A percentile compares a stretch with the other conserved stretches of the same genome.
Conservation (phyloP, 768 basidiomycete species). For the Xerocomus potaroensis region DNA sequence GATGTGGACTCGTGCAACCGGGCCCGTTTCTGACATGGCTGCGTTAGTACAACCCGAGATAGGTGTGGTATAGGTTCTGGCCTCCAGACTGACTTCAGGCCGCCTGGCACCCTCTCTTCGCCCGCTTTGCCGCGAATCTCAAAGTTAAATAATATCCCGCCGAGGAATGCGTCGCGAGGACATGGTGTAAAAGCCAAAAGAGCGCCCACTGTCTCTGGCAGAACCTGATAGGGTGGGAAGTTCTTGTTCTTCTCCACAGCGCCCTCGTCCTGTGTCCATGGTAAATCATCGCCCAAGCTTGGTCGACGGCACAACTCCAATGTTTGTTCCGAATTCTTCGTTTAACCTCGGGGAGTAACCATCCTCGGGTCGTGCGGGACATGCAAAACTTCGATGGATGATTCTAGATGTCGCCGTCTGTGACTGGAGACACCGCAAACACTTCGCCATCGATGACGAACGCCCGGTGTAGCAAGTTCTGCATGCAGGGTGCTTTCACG, state of each 20-base stretch:
- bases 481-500: constrained; percentile 12
- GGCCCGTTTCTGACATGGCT: too few relatives aligned
- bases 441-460: constrained; percentile 29
- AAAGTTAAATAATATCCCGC: too few relatives aligned
- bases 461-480: constrained; percentile 25
- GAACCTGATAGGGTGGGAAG: constrained; percentile 53
- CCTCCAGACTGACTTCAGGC: too few relatives aligned
- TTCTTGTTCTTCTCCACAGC: constrained; percentile 26
- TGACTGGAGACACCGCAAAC: constrained; percentile 25
- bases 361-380: constrained; percentile 46
- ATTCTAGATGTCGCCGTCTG: constrained; percentile 26
- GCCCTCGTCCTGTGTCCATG: constrained; percentile 10
- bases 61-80: too few relatives aligned
- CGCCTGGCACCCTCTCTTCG: too few relatives aligned
- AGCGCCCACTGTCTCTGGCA: constrained; percentile 31
- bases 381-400: constrained; percentile 42
- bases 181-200: constrained; percentile 45
- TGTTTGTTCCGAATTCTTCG: constrained; percentile 1
- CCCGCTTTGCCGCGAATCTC: too few relatives aligned
- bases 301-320: neutral
- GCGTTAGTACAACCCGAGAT: too few relatives aligned
- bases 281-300: constrained; percentile 14
- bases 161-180: too few relatives aligned
- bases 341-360: constrained; percentile 15
- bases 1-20: too few relatives aligned